Conservation (phyloP, 768 basidiomycete genomes). For the Leucocoprinus birnbaumii region DNA sequence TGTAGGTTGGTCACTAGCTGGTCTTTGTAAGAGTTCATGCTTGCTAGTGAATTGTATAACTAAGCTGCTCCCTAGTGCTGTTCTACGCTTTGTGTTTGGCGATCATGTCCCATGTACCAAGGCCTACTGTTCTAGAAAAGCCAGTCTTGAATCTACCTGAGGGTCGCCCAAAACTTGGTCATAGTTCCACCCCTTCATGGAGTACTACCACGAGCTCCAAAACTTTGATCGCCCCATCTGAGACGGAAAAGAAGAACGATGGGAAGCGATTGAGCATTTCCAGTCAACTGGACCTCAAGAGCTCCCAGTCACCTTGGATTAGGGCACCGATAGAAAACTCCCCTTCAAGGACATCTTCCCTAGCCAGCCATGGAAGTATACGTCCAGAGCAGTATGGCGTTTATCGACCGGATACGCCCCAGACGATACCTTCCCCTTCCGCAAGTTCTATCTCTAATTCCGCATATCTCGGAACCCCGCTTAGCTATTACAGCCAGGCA, state of each 20-base stretch:
- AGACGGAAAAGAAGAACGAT: conserved; percentile 13
- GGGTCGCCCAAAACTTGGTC: background rate
- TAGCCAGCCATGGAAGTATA: conserved; percentile 3
- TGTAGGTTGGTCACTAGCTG: conserved; percentile 29
- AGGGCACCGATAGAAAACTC: background rate
- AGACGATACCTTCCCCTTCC: conserved; percentile 10
- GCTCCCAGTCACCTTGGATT: conserved; percentile 20
- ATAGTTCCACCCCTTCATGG: background rate
- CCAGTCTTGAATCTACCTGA: conserved; percentile 19
- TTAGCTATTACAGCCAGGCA: background rate
- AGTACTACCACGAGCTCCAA: background rate
- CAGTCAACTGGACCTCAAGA: conserved; percentile 18
- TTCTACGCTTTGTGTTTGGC: conserved; percentile 27
- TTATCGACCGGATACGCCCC: conserved; percentile 13
- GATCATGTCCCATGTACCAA: conserved; percentile 26
- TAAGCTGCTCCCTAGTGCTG: conserved; percentile 17
- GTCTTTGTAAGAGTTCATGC: conserved; percentile 27
- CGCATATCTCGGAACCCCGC: background rate
- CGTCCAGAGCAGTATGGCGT: conserved; percentile 1
- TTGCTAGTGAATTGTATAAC: background rate
- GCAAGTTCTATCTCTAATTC: conserved; percentile 9
- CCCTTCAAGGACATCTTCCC: conserved; percentile 2
- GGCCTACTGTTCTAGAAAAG: conserved; percentile 20
- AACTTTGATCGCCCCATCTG: background rate
- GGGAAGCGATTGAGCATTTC: conserved; percentile 18